Percentiles rank a stretch among this genome's conserved stretches.
phyloP scores from a whole-genome alignment of 148 eudicot species.

The Linanthus parryae region DNA sequence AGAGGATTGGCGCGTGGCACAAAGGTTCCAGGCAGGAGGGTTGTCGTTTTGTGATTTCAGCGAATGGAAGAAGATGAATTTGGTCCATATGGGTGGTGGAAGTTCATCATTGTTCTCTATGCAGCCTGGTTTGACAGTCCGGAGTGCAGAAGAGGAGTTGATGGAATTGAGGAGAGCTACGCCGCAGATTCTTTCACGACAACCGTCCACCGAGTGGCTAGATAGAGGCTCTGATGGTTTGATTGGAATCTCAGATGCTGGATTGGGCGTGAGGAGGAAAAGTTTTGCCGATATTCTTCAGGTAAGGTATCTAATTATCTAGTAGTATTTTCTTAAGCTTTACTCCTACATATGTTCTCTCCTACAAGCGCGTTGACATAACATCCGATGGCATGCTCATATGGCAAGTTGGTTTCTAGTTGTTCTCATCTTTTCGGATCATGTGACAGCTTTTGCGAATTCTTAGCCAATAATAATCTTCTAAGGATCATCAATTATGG shows the following conservation, averaged over 20 bases:
- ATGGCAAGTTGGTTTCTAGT: background rate
- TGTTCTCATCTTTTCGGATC: background rate
- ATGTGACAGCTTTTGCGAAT: background rate
- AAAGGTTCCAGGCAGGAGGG: constrained; percentile 39
- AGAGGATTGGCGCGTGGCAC: constrained; percentile 62
- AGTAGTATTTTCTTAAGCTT: background rate
- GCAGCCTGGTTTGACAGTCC: constrained; percentile 32
- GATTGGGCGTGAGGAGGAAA: constrained; percentile 53
- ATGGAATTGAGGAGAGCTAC: constrained; percentile 25
- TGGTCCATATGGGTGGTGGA: constrained; percentile 15
- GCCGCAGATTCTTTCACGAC: constrained; percentile 20
- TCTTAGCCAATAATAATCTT: no score
- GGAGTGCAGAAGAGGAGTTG: constrained; percentile 26
- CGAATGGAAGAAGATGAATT: constrained; percentile 24
- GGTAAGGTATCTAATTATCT: constrained; percentile 24
- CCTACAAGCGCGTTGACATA: no score
- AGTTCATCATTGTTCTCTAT: constrained; percentile 30
- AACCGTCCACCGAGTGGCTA: constrained; percentile 30
- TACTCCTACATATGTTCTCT: background rate
- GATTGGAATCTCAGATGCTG: constrained; percentile 18
- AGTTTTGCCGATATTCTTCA: constrained; percentile 69
- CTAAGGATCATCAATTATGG: no score
- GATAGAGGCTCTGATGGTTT: constrained; percentile 22
- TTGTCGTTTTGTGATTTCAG: constrained; percentile 22
- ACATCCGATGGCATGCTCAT: no score